A percentile compares a stretch with the other conserved stretches of the same genome.
Conservation (phyloP, 371 early-diverging fungal species). For the Capniomyces stellatus region DNA sequence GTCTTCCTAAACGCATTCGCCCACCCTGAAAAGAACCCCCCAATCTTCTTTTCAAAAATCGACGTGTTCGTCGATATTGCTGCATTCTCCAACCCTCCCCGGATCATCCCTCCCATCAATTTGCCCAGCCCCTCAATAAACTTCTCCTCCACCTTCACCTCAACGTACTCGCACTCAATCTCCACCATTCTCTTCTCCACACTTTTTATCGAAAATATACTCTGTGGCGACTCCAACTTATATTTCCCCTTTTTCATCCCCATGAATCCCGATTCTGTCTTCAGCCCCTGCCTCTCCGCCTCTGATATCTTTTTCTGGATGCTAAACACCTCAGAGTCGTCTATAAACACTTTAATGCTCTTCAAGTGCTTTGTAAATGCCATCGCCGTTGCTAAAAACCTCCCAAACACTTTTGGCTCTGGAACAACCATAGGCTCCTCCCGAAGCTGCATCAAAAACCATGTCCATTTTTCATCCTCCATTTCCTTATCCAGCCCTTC, state of each 20-base stretch:
- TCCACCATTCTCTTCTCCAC: constrained; percentile 1
- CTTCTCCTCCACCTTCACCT: not conserved
- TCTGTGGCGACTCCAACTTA: constrained; percentile 33
- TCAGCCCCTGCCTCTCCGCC: constrained; percentile 38
- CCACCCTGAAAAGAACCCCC: constrained; percentile 5
- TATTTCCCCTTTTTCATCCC: not conserved
- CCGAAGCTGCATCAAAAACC: constrained; percentile 53
- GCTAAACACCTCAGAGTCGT: constrained; percentile 34
- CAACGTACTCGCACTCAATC: constrained; percentile 1
- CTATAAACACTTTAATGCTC: constrained; percentile 41
- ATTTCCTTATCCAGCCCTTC: not conserved
- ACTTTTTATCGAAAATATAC: constrained; percentile 40
- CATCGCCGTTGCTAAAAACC: constrained; percentile 65
- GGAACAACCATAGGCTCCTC: constrained; percentile 54
- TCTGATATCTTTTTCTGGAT: constrained; percentile 43
- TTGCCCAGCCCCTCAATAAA: not conserved
- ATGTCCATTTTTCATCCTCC: constrained; percentile 37
- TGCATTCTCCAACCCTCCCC: not conserved
- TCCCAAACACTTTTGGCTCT: constrained; percentile 47
- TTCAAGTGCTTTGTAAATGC: constrained; percentile 62
- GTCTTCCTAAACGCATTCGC: constrained; percentile 1
- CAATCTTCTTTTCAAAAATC: constrained; percentile 2
- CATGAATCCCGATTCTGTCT: constrained; percentile 10
- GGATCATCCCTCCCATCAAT: not conserved
- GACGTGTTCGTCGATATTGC: not conserved